Conservation (phyloP, 1,284 basidiomycete genomes). For the Cryptococcus sp. region DNA sequence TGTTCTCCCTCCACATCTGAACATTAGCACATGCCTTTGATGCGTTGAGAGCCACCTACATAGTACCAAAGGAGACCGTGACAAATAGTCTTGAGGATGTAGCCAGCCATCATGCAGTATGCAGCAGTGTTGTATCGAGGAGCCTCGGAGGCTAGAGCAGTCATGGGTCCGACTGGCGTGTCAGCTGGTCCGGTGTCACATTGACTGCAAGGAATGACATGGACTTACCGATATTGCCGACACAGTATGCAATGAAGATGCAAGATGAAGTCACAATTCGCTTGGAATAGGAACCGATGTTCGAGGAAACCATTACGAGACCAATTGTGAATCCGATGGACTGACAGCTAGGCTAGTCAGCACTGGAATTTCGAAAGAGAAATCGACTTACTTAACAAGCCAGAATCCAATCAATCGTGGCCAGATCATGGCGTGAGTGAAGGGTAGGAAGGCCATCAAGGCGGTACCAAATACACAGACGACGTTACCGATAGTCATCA, state of each 20-base stretch:
- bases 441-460: conserved; percentile 42
- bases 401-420: conserved; percentile 40
- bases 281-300: conserved; percentile 38
- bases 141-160: conserved; percentile 30
- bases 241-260: conserved; percentile 37
- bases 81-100: conserved; percentile 28
- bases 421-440: conserved; percentile 29
- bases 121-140: conserved; percentile 39
- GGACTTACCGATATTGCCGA: conserved; percentile 34
- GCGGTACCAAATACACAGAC: conserved; percentile 35
- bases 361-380: background rate
- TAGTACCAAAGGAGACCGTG: conserved; percentile 21
- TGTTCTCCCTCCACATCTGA: conserved; percentile 39
- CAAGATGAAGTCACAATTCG: conserved; percentile 34
- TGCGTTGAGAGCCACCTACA: no score
- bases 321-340: conserved; percentile 43
- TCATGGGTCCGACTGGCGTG: conserved; percentile 24
- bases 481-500: conserved; percentile 38
- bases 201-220: background rate
- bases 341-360: conserved; percentile 27
- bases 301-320: conserved; percentile 42
- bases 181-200: background rate
- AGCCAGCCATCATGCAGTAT: conserved; percentile 37
- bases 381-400: conserved; percentile 24
- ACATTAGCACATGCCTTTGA: no score